These are phyloP conservation scores for Gyromitra esculenta DNA, from an alignment of 2,329 filamentous ascomycete species.

Conservation along the genomic window DNA sequence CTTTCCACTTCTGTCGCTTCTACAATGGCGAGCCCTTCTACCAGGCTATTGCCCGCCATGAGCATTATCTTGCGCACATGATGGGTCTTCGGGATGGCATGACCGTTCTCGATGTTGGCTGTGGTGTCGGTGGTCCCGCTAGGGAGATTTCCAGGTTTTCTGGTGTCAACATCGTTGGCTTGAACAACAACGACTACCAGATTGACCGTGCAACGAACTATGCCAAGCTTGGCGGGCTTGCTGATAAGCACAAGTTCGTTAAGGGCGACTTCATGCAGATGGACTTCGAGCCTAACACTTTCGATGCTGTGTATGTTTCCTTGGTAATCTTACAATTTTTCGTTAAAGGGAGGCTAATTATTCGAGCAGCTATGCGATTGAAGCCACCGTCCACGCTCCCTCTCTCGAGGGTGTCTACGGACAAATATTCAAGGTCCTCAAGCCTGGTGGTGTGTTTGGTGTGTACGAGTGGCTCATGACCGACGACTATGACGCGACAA, in stretches of 20 bases:
- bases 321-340: background rate
- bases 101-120: slow-evolving; percentile 94
- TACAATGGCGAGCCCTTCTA: slow-evolving; percentile 84
- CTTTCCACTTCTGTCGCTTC: slow-evolving; percentile 98
- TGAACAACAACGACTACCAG: slow-evolving; percentile 99
- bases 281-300: slow-evolving; percentile 88
- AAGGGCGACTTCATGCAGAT: slow-evolving; percentile 99
- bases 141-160: slow-evolving; percentile 97
- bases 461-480: slow-evolving; percentile 99
- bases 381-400: slow-evolving; percentile 94
- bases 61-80: slow-evolving; percentile 93
- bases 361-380: slow-evolving; percentile 77
- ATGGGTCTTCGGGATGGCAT: slow-evolving; percentile 87
- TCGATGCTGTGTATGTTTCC: slow-evolving; percentile 75
- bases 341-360: background rate
- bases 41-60: slow-evolving; percentile 92
- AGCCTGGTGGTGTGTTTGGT: slow-evolving; percentile 93
- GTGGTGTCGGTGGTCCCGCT: slow-evolving; percentile 93
- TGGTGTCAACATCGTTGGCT: slow-evolving; percentile 83
- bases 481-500: slow-evolving; percentile 88
- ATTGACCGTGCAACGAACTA: slow-evolving; percentile 91
- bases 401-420: slow-evolving; percentile 90
- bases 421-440: slow-evolving; percentile 93
- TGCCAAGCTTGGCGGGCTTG: slow-evolving; percentile 80
- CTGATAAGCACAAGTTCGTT: slow-evolving; percentile 77